Evolutionary conservation across 2,329 filamentous ascomycete species (phyloP).

Genomic region (Aureobasidium vineae): DNA sequence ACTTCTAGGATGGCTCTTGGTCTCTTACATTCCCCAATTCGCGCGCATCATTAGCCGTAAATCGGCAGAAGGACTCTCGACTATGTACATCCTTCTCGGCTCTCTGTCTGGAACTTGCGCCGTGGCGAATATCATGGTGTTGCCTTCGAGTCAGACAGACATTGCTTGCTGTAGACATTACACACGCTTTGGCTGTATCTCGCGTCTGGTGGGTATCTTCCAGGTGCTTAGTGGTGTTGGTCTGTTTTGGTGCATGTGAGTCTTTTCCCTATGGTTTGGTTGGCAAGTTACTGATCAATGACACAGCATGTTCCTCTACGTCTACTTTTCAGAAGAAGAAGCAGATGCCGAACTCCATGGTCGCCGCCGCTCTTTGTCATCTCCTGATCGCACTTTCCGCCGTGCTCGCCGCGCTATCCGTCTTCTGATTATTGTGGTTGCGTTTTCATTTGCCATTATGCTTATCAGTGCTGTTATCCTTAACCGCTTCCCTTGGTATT

Average conservation of each 20-base stretch:
- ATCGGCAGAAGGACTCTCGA: constrained; percentile 88
- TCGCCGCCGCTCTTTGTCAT: constrained; percentile 32
- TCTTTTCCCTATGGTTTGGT: background rate
- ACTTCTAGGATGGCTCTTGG: constrained; percentile 78
- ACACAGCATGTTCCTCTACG: constrained; percentile 76
- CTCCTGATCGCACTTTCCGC: constrained; percentile 34
- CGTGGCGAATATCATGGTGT: constrained; percentile 82
- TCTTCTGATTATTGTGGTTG: constrained; percentile 62
- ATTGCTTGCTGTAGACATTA: constrained; percentile 80
- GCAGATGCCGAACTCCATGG: constrained; percentile 34
- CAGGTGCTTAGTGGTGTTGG: constrained; percentile 87
- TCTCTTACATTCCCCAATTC: constrained; percentile 92
- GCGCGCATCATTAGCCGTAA: constrained; percentile 79
- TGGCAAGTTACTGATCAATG: background rate
- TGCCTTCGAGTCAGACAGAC: constrained; percentile 73
- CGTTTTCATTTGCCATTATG: constrained; percentile 71
- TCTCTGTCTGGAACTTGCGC: constrained; percentile 82
- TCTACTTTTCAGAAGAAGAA: constrained; percentile 48
- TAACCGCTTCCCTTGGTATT: constrained; percentile 58
- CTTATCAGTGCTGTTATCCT: constrained; percentile 63
- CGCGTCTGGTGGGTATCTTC: constrained; percentile 78
- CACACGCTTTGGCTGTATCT: constrained; percentile 74
- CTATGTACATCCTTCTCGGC: constrained; percentile 85
- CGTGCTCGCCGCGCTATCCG: constrained; percentile 34
- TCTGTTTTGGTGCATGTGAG: constrained; percentile 84